A percentile compares a stretch with the other conserved stretches of the same genome.
These are phyloP conservation scores for Bremia lactucae DNA, from an alignment of 352 stramenopile genomes.

Conservation along the genomic window DNA sequence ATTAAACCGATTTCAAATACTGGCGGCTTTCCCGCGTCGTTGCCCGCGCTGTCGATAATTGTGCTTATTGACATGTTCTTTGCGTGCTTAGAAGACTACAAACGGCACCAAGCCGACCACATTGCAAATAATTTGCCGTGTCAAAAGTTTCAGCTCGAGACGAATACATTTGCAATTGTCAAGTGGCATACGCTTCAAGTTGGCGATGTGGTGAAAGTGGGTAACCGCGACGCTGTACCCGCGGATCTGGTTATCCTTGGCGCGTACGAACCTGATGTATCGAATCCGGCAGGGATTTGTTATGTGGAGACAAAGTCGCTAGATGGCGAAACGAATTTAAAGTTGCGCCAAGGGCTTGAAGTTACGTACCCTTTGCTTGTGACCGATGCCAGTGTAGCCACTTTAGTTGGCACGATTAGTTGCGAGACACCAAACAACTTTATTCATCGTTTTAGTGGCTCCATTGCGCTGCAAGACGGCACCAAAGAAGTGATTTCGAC, in stretches of 20 bases:
- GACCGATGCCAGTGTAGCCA: constrained; percentile 33
- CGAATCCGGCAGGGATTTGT: constrained; percentile 67
- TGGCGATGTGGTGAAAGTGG: constrained; percentile 85
- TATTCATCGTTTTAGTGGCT: constrained; percentile 88
- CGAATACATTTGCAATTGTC: constrained; percentile 41
- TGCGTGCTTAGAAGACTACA: constrained; percentile 85
- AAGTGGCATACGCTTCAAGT: constrained; percentile 77
- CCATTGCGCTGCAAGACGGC: constrained; percentile 44
- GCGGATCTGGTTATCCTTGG: constrained; percentile 84
- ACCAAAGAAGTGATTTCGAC: constrained; percentile 69
- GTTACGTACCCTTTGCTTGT: constrained; percentile 60
- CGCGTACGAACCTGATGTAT: constrained; percentile 59
- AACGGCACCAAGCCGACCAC: constrained; percentile 82
- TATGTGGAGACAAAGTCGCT: constrained; percentile 90
- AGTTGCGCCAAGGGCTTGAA: constrained; percentile 77
- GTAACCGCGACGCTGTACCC: constrained; percentile 78
- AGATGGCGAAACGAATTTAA: constrained; percentile 91
- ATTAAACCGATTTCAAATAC: constrained; percentile 90
- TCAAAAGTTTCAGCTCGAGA: constrained; percentile 22
- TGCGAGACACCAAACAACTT: constrained; percentile 84
- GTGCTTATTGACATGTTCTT: constrained; percentile 90
- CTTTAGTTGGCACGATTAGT: constrained; percentile 49
- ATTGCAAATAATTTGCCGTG: constrained; percentile 76
- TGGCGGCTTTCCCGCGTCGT: constrained; percentile 79
- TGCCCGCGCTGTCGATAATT: constrained; percentile 88